A percentile compares a stretch with the other conserved stretches of the same genome.
These are phyloP conservation scores for Bryum argenteum DNA, from an alignment of 225 moss, liverwort and hornwort species.

Conservation along the genomic window DNA sequence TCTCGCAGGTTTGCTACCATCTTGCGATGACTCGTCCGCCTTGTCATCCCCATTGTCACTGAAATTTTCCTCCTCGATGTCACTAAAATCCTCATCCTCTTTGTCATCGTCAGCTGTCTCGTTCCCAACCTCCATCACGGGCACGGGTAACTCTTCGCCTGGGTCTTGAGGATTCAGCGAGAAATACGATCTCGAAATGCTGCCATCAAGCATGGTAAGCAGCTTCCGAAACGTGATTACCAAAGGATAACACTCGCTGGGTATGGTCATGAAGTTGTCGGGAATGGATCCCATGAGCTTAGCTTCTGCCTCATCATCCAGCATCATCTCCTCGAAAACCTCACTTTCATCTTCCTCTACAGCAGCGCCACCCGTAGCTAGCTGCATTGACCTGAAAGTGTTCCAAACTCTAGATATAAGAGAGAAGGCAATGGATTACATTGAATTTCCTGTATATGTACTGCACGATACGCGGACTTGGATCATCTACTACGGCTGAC, in stretches of 20 bases:
- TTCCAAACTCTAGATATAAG: neutral
- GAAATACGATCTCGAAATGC: constrained; percentile 38
- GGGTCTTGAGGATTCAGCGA: neutral
- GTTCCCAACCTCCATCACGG: neutral
- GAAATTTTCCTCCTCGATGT: constrained; percentile 9
- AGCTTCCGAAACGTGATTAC: constrained; percentile 61
- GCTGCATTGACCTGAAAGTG: constrained; percentile 45
- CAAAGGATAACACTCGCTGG: constrained; percentile 40
- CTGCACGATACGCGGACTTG: too few species aligned
- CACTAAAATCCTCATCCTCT: constrained; percentile 25
- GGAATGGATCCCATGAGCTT: constrained; percentile 61
- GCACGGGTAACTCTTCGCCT: neutral
- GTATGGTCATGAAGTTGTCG: constrained; percentile 40
- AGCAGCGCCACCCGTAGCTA: constrained; percentile 21
- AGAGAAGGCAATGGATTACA: neutral
- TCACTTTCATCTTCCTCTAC: constrained; percentile 6
- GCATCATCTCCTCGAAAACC: constrained; percentile 51
- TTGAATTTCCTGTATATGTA: too few species aligned
- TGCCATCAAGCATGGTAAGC: constrained; percentile 62
- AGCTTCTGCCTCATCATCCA: constrained; percentile 57
- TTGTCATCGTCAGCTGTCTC: neutral
- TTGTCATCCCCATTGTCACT: constrained; percentile 14
- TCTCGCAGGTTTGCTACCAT: neutral
- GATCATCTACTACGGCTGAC: too few species aligned
- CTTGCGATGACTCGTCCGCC: neutral